phyloP scores from a whole-genome alignment of 139 green algal species.

The Bryopsis sp. region DNA sequence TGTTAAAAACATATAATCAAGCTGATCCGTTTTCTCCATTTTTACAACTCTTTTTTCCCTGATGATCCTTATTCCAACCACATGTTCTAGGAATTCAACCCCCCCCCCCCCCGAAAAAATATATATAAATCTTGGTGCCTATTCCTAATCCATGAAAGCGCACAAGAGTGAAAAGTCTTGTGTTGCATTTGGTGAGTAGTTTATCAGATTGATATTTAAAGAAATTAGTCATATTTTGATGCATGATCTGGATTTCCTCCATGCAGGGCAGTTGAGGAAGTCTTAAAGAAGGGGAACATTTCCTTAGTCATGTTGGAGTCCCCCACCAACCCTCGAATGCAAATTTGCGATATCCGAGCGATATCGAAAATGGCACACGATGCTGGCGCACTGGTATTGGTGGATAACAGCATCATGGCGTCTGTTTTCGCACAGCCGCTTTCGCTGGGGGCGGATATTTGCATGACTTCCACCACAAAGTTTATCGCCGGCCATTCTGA shows the following conservation, averaged over 20 bases:
- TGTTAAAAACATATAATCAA: too few species aligned
- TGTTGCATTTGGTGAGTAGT: too few species aligned
- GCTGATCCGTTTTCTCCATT: too few species aligned
- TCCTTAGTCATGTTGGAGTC: slow-evolving; percentile 92
- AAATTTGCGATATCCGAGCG: slow-evolving; percentile 83
- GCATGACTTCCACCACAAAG: slow-evolving; percentile 94
- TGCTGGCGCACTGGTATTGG: slow-evolving; percentile 69
- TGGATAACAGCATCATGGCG: slow-evolving; percentile 97
- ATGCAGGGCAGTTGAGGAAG: slow-evolving; percentile 2
- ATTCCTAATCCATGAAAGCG: too few species aligned
- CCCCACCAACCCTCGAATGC: slow-evolving; percentile 97
- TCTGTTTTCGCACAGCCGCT: slow-evolving; percentile 72
- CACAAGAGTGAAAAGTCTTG: too few species aligned
- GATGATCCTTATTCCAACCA: too few species aligned
- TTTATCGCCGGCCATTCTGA: slow-evolving; percentile 93
- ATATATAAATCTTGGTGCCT: too few species aligned
- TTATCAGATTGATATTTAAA: too few species aligned
- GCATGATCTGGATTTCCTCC: neutral
- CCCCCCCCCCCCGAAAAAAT: too few species aligned
- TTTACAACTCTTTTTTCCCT: too few species aligned
- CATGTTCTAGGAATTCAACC: too few species aligned
- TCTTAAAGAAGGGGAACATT: slow-evolving; percentile 50
- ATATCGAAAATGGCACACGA: slow-evolving; percentile 59
- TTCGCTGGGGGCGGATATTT: slow-evolving; percentile 90
- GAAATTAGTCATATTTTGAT: too few species aligned